These are phyloP conservation scores for Sclerotinia spermophila DNA, from an alignment of 2,329 filamentous ascomycete species.

Conservation along the genomic window DNA sequence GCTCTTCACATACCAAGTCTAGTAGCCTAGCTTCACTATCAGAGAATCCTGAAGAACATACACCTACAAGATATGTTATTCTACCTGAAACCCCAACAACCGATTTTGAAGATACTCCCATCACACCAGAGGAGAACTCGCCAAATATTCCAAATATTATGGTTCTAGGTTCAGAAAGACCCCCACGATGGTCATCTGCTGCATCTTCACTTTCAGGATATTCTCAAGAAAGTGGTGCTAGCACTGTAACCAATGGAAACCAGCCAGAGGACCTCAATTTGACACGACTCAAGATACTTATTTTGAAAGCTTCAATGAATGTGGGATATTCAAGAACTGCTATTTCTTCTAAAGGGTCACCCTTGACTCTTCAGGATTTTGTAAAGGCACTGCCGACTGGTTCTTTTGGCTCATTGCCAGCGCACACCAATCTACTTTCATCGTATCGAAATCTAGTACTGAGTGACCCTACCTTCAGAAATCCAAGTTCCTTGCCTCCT, in stretches of 20 bases:
- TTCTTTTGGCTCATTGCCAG: constrained; percentile 70
- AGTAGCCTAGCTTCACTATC: constrained; percentile 48
- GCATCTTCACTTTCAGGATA: constrained; percentile 76
- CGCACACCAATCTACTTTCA: constrained; percentile 68
- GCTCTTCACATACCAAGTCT: constrained; percentile 34
- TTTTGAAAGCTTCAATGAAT: constrained; percentile 82
- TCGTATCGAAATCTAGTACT: constrained; percentile 79
- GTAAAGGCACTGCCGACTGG: constrained; percentile 71
- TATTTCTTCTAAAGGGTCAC: constrained; percentile 39
- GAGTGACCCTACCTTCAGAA: constrained; percentile 64
- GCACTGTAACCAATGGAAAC: constrained; percentile 67
- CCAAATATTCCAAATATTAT: constrained; percentile 82
- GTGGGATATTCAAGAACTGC: constrained; percentile 65
- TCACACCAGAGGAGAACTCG: constrained; percentile 74
- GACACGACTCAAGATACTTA: constrained; percentile 70
- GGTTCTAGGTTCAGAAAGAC: constrained; percentile 69
- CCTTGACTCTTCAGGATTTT: constrained; percentile 65
- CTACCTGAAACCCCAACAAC: constrained; percentile 86
- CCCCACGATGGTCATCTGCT: constrained; percentile 64
- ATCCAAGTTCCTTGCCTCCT: constrained; percentile 50
- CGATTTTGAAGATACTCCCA: constrained; percentile 86
- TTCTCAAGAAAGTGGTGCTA: constrained; percentile 66
- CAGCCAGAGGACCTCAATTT: constrained; percentile 70
- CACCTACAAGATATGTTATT: constrained; percentile 20
- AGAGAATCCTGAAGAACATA: constrained; percentile 43